Conservation (phyloP, 192 early-diverging fungal species). For the Kickxella alabastrina region DNA sequence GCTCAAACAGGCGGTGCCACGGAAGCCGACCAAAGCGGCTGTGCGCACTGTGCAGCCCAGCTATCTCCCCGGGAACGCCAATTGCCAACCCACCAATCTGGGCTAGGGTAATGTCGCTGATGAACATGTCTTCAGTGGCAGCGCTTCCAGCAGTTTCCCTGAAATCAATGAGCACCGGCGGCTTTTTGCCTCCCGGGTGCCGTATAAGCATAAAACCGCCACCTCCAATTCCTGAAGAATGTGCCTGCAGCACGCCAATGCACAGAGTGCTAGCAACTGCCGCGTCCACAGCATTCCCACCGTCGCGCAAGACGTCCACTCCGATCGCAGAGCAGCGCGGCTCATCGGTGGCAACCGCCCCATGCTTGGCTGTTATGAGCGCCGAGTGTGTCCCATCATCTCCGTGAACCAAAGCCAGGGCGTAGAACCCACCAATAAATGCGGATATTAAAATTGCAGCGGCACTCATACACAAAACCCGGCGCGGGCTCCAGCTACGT, state of each 20-base stretch:
- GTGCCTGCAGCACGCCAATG: conserved; percentile 83
- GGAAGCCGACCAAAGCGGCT: conserved; percentile 74
- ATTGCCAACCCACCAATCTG: conserved; percentile 69
- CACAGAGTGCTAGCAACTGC: conserved; percentile 83
- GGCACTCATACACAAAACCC: not conserved
- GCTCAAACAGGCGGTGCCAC: conserved; percentile 76
- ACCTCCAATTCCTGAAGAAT: conserved; percentile 88
- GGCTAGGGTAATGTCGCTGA: conserved; percentile 63
- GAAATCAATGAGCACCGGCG: conserved; percentile 75
- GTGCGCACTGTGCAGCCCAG: conserved; percentile 80
- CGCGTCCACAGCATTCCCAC: conserved; percentile 87
- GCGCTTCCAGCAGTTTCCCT: conserved; percentile 79
- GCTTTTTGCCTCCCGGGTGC: conserved; percentile 51
- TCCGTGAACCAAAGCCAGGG: conserved; percentile 2
- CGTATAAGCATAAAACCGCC: conserved; percentile 92
- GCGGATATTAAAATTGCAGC: not conserved
- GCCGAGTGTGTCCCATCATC: conserved; percentile 25
- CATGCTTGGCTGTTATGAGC: conserved; percentile 41
- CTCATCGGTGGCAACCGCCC: conserved; percentile 69
- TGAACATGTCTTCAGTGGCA: conserved; percentile 76
- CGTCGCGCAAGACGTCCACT: conserved; percentile 69
- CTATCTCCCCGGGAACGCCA: conserved; percentile 85
- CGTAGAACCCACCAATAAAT: not conserved
- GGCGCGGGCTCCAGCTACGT: not conserved
- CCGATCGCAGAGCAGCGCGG: conserved; percentile 67